Conservation (phyloP, 768 basidiomycete genomes). For the Phlebiopsis flavidoalba region DNA sequence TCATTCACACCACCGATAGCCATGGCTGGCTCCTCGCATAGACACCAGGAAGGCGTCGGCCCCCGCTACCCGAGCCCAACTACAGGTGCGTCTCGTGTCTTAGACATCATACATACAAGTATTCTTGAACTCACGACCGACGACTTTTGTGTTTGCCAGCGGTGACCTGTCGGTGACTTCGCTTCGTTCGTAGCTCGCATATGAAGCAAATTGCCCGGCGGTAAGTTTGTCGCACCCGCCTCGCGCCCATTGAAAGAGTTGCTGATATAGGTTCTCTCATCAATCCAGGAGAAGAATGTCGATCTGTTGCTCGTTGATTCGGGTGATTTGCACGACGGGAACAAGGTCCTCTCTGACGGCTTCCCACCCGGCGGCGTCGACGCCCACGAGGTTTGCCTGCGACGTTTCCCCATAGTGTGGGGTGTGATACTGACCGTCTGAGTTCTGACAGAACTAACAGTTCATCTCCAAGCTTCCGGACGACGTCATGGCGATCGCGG, state of each 20-base stretch:
- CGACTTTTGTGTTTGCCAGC: slow-evolving; percentile 17
- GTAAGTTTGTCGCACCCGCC: neutral
- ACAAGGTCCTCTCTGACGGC: slow-evolving; percentile 70
- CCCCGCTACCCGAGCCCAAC: slow-evolving; percentile 77
- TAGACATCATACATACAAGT: neutral
- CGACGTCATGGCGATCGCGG: slow-evolving; percentile 81
- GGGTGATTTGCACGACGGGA: slow-evolving; percentile 77
- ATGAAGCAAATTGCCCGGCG: slow-evolving; percentile 70
- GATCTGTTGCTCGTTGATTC: slow-evolving; percentile 82
- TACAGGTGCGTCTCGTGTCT: slow-evolving; percentile 47
- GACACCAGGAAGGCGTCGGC: slow-evolving; percentile 71
- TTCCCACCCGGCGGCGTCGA: slow-evolving; percentile 66
- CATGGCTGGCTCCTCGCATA: slow-evolving; percentile 80
- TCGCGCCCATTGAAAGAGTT: neutral
- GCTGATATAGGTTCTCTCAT: neutral
- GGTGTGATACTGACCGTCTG: neutral
- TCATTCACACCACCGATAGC: slow-evolving; percentile 83
- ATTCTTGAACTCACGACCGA: neutral
- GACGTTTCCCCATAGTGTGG: neutral
- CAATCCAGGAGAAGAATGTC: slow-evolving; percentile 58
- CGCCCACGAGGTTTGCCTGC: slow-evolving; percentile 54
- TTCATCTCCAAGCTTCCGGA: slow-evolving; percentile 72
- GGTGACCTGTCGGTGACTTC: slow-evolving; percentile 79
- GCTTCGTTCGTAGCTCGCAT: slow-evolving; percentile 78
- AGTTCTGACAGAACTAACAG: slow-evolving; percentile 54